Evolutionary conservation across 495 filamentous ascomycete species (phyloP).

Genomic region (Articulospora tetracladia): DNA sequence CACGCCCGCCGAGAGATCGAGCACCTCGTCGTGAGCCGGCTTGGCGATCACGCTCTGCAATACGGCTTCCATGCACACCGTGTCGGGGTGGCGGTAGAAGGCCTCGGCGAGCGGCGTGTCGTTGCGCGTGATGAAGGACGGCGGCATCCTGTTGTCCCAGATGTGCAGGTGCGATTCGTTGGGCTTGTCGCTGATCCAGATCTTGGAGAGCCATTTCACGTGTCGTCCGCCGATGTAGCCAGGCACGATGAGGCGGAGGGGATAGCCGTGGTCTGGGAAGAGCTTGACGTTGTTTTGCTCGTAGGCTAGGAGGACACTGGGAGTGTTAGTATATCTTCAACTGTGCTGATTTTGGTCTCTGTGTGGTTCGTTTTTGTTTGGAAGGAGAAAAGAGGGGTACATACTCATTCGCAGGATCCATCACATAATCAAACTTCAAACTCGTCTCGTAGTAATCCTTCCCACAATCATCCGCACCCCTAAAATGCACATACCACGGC

Average conservation of each 20-base stretch:
- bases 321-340: too few relatives aligned
- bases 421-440: neutral
- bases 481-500: neutral
- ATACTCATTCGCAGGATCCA: neutral
- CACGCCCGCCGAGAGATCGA: neutral
- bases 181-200: neutral
- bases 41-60: neutral
- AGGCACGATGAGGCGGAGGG: neutral
- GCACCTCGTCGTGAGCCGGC: neutral
- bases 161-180: neutral
- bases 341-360: too few relatives aligned
- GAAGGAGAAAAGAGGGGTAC: too few relatives aligned
- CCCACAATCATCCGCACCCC: neutral
- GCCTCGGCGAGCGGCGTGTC: neutral
- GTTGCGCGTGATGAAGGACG: neutral
- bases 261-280: neutral
- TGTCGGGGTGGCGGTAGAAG: neutral
- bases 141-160: neutral
- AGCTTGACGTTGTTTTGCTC: neutral
- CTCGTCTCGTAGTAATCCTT: neutral
- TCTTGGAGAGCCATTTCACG: neutral
- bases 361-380: too few relatives aligned
- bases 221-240: neutral
- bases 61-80: neutral
- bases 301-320: neutral